A percentile compares a stretch with the other conserved stretches of the same genome.
phyloP scores from a whole-genome alignment of 1,284 basidiomycete genomes.

The Trichosporon ovoides region DNA sequence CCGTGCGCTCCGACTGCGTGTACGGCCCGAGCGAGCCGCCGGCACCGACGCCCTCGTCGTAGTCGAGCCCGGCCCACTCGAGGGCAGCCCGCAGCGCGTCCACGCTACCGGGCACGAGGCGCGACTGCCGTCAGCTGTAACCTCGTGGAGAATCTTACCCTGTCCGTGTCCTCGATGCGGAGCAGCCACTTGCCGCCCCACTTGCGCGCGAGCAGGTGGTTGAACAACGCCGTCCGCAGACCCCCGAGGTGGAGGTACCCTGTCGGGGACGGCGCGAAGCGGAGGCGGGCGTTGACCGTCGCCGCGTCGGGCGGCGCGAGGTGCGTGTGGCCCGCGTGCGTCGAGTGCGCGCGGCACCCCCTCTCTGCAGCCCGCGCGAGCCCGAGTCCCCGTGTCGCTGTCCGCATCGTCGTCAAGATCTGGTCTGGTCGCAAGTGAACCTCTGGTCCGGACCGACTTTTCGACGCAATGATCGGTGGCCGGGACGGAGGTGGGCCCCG shows the following conservation, averaged over 20 bases:
- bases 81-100: conserved; percentile 71
- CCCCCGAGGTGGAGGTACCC: conserved; percentile 92
- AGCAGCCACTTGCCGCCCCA: conserved; percentile 78
- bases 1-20: conserved; percentile 74
- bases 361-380: not conserved
- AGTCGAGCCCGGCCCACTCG: conserved; percentile 87
- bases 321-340: not conserved
- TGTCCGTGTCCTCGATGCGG: conserved; percentile 92
- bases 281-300: conserved; percentile 51
- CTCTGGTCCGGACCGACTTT: not conserved
- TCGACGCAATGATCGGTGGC: not conserved
- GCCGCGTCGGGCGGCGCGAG: not conserved
- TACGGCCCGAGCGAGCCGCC: conserved; percentile 9
- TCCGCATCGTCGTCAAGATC: not conserved
- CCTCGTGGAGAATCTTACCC: conserved; percentile 53
- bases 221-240: conserved; percentile 91
- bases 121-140: conserved; percentile 53
- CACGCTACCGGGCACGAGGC: conserved; percentile 75
- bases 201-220: conserved; percentile 78
- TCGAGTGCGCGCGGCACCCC: not conserved
- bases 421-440: not conserved
- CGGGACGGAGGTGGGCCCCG: not conserved
- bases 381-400: not conserved
- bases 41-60: conserved; percentile 80
- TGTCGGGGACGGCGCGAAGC: conserved; percentile 96